Evolutionary conservation across 225 moss, liverwort and hornwort genomes (phyloP), one percentile per base, ranked within the genome.

Genomic region (Neckera pumila): DNA sequence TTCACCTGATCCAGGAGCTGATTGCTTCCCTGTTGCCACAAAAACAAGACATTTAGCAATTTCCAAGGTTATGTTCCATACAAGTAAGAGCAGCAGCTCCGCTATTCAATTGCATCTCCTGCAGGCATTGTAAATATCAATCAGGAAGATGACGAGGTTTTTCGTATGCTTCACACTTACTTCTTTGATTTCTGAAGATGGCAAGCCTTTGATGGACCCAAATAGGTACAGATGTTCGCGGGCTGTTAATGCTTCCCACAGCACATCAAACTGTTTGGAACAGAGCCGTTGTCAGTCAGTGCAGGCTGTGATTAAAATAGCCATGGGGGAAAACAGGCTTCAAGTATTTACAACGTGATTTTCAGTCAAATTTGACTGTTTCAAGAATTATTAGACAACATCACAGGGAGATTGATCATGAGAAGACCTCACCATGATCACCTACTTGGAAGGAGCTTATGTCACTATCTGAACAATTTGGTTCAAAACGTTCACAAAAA

Each of bases 191-290:
- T 94, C 94, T 75, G 96, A 89, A 18, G 93, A 79, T 43, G 92
- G 91, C 72, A 98, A 89, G 80, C 98, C 98, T 90, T 98, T 98
- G 85, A 98, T 95, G 80, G 93, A 92, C 25, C 95, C 98, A 57
- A 98, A 98, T 25, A 98, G 93, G 87, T 95, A 83, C 20, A 98
- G 91, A 86, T 98, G 98, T 85, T 98, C 98, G 47, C 95, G 95
- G 74, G 96, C 98, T 26, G 98, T 94, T 82, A 98, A 83, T 80
- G 98, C 87, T 71, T 95, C 96, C 98, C 98, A 98, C 21, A 98
- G 87, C 49, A 98, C 97, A 90, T 98, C 97, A 66, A 98, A 98
- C 98, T 98, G 94, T 86, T 63, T 34, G 45, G 56, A 81, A 66
- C 38, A 77, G 40, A 61, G 75, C 56, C 40, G 63, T 14, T 58